These are phyloP conservation scores for Logfia minima DNA, from an alignment of 129 eudicot genomes.

Conservation along the genomic window DNA sequence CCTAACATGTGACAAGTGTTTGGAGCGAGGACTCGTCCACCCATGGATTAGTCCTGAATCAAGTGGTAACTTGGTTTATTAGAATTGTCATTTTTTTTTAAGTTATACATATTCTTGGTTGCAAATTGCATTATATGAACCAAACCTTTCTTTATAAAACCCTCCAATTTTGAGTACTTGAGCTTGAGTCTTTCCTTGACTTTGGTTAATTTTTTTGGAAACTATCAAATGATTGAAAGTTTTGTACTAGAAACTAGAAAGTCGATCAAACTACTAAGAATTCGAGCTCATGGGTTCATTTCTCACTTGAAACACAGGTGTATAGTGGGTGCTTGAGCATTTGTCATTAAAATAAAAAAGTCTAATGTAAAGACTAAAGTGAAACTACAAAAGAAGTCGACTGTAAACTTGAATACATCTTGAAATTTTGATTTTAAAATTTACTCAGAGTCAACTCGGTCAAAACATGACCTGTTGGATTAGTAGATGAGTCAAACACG, in stretches of 20 bases:
- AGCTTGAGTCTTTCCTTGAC: not conserved
- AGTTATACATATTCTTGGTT: slow-evolving; percentile 7
- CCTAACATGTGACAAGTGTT: not conserved
- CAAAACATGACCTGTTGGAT: no score
- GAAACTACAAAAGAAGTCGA: no score
- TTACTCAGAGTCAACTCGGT: no score
- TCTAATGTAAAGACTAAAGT: no score
- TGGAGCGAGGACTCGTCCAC: not conserved
- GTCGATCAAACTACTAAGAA: no score
- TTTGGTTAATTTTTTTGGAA: not conserved
- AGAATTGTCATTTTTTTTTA: not conserved
- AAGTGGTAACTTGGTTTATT: not conserved
- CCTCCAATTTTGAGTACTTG: not conserved
- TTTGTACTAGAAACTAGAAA: no score
- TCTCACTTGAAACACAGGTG: not conserved
- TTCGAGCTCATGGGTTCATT: no score
- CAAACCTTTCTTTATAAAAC: not conserved
- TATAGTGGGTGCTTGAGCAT: not conserved
- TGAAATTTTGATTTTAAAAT: no score
- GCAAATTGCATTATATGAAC: slow-evolving; percentile 13
- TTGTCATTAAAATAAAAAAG: no score
- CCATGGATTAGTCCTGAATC: not conserved
- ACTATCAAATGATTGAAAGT: no score
- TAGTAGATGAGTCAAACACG: no score
- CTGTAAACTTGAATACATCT: no score